Percentiles rank a stretch among this genome's conserved stretches.
Conservation (phyloP, 1,284 basidiomycete genomes). For the Exobasidium cylindrosporum region DNA sequence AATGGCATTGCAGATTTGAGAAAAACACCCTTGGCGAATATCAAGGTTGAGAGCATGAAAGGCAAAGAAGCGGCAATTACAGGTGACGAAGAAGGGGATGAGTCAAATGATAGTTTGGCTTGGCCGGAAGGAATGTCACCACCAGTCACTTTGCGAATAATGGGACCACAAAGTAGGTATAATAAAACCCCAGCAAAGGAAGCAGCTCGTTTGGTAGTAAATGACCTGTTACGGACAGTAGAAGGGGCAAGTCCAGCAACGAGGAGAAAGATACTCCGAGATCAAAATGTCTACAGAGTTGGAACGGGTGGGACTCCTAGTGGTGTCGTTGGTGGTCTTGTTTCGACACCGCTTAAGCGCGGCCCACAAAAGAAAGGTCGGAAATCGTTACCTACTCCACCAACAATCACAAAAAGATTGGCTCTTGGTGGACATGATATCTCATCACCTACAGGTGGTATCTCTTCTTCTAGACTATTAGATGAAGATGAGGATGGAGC, state of each 20-base stretch:
- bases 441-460: background rate
- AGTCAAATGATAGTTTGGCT: constrained; percentile 51
- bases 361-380: constrained; percentile 24
- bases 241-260: constrained; percentile 15
- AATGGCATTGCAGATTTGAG: constrained; percentile 72
- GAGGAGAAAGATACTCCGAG: background rate
- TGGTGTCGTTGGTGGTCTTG: constrained; percentile 10
- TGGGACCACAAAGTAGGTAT: constrained; percentile 67
- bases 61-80: constrained; percentile 8
- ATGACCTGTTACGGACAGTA: constrained; percentile 51
- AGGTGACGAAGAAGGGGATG: constrained; percentile 29
- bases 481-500: background rate
- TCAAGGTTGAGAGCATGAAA: constrained; percentile 18
- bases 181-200: constrained; percentile 61
- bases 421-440: constrained; percentile 6
- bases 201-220: constrained; percentile 48
- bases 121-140: constrained; percentile 72
- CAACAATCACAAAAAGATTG: constrained; percentile 40
- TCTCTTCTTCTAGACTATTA: background rate
- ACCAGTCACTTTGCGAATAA: constrained; percentile 77
- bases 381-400: constrained; percentile 49
- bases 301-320: background rate
- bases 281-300: background rate
- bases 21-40: constrained; percentile 61
- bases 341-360: constrained; percentile 32